Percentiles rank a stretch among this genome's conserved stretches.
These are phyloP conservation scores for Colletotrichum magnum DNA, from an alignment of 2,329 filamentous ascomycete genomes.

Conservation along the genomic window DNA sequence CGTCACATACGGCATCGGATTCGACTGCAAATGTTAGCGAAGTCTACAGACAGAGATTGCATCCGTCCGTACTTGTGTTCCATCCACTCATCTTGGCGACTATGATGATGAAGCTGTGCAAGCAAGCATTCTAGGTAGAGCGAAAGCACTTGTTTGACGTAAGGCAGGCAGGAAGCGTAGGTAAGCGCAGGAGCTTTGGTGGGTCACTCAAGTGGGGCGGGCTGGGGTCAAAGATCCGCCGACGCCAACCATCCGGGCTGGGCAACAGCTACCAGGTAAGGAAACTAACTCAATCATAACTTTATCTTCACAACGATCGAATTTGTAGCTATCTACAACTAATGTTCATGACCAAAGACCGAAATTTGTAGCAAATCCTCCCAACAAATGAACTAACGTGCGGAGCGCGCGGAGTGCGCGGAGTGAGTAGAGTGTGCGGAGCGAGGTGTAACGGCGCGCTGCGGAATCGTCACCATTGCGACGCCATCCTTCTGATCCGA, in stretches of 20 bases:
- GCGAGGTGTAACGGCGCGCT: conserved; percentile 36
- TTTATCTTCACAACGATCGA: conserved; percentile 1
- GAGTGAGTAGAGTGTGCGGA: conserved; percentile 17
- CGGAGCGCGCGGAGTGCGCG: no score
- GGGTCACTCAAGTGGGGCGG: conserved; percentile 15
- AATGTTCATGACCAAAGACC: background rate
- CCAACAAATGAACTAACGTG: conserved; percentile 7
- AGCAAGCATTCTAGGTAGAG: background rate
- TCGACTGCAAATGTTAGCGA: conserved; percentile 70
- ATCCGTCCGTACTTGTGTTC: conserved; percentile 83
- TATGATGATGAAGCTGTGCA: conserved; percentile 4
- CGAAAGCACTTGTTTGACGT: background rate
- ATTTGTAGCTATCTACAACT: conserved; percentile 36
- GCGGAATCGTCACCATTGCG: conserved; percentile 38
- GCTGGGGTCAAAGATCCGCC: conserved; percentile 39
- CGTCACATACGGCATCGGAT: conserved; percentile 85
- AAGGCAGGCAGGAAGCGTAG: background rate
- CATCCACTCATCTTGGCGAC: conserved; percentile 80
- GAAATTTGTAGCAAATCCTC: conserved; percentile 7
- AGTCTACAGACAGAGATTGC: conserved; percentile 16
- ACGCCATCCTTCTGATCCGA: conserved; percentile 40
- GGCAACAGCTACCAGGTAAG: background rate
- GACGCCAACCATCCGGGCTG: background rate
- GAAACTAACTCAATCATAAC: background rate
- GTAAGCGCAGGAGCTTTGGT: conserved; percentile 27